Base-by-base conservation (phyloP, 2,329 filamentous ascomycete species). In the Blastomyces percursus region DNA sequence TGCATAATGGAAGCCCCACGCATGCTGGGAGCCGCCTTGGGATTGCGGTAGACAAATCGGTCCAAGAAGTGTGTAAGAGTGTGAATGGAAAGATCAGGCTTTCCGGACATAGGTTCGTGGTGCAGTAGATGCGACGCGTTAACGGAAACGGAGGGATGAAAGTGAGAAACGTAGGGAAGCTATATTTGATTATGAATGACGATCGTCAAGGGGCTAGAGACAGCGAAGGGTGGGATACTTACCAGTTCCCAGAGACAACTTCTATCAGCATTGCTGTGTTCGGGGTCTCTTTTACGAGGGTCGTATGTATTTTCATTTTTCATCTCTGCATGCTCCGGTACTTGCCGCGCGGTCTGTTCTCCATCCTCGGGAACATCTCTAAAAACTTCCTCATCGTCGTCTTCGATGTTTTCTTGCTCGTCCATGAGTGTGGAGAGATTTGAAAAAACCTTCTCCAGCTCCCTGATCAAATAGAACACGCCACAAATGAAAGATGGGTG, bases 1-100 rank as follows among this genome's bases (percentile, higher is more conserved):
- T 99, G 94, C 94, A 99, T 99, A 75, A 99, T 96, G 32, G 91
- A 96, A 35, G 84, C 82, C 59, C 95, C 95, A 66, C 90, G 89
- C 38, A 84, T 81, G 24, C 76, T 73, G 19, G 82, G 83, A 3
- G 86, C 69, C 7, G 74, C 80, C 80, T 96, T 96, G 65, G 93
- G 86, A 69, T 94, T 96, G 68, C 90, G 88, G 81, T 97, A 99
- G n/a, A 96, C 91, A 75, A 99, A 99, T 69, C 95, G 92, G 77
- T 99, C 94, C 63, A 99, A 81, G 81, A 99, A 99, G 74, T 95
- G 89, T 71, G 94, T 94, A 58, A 99, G 83, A 1, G 90, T 94
- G 74, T 97, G 93, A 63, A 91, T 87, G 19, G 89, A 87, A 60
- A 96, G 81, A 69, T 99, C 94, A 0, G 94, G 92, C 75, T 97